These are phyloP conservation scores for Metschnikowia shivogae DNA, from an alignment of 805 yeast genomes.

Conservation along the genomic window DNA sequence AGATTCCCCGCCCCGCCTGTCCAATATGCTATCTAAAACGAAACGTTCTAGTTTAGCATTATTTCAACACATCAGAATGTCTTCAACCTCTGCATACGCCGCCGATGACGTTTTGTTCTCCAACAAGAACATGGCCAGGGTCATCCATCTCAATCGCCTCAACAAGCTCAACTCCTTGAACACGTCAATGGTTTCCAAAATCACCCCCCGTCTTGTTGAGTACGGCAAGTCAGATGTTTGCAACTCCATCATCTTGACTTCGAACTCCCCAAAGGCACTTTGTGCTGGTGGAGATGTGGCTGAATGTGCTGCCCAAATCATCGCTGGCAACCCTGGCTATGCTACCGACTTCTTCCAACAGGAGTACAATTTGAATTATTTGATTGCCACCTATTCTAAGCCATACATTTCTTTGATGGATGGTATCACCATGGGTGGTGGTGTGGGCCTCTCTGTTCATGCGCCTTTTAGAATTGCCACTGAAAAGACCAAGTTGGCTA, in stretches of 20 bases:
- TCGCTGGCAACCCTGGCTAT: slow-evolving; percentile 39
- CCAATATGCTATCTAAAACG: slow-evolving; percentile 12
- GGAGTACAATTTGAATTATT: slow-evolving; percentile 79
- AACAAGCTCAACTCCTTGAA: slow-evolving; percentile 81
- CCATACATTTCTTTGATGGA: slow-evolving; percentile 84
- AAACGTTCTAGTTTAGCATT: slow-evolving; percentile 8
- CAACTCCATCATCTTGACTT: slow-evolving; percentile 63
- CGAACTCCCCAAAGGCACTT: slow-evolving; percentile 64
- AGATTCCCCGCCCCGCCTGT: slow-evolving; percentile 3
- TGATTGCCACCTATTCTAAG: slow-evolving; percentile 76
- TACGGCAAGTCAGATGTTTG: slow-evolving; percentile 66
- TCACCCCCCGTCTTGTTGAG: slow-evolving; percentile 71
- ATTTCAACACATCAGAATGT: slow-evolving; percentile 17
- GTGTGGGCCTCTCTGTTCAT: slow-evolving; percentile 88
- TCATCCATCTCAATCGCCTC: slow-evolving; percentile 75
- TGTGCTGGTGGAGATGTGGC: slow-evolving; percentile 98
- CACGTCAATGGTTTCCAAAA: slow-evolving; percentile 66
- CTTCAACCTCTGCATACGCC: slow-evolving; percentile 21
- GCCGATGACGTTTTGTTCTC: slow-evolving; percentile 60
- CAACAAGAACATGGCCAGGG: slow-evolving; percentile 61
- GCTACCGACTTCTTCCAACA: slow-evolving; percentile 66
- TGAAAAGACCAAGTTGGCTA: slow-evolving; percentile 84
- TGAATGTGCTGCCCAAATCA: slow-evolving; percentile 61
- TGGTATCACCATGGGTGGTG: slow-evolving; percentile 98
- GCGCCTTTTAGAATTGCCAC: slow-evolving; percentile 92